These are phyloP conservation scores for Beta lomatogona DNA, from an alignment of 179 eudicot species.

Conservation along the genomic window DNA sequence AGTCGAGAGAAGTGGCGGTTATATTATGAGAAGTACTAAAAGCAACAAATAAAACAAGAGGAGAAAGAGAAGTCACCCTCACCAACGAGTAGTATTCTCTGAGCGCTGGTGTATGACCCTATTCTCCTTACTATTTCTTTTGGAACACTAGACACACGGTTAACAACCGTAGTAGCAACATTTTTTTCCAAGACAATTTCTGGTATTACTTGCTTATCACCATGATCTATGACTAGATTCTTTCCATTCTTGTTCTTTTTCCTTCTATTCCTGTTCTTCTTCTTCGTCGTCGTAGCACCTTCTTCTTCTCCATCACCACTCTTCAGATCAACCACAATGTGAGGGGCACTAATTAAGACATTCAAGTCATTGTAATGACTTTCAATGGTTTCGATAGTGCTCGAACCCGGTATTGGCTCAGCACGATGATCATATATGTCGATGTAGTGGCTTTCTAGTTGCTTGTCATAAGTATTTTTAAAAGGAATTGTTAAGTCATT, in stretches of 20 bases:
- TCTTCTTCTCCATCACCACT: neutral
- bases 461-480: neutral
- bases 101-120: conserved; percentile 31
- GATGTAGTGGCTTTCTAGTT: neutral
- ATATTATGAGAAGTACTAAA: conserved; percentile 38
- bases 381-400: neutral
- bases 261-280: too few relatives aligned
- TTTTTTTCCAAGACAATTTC: neutral
- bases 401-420: neutral
- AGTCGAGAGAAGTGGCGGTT: conserved; percentile 40
- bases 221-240: neutral
- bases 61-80: conserved; percentile 58
- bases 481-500: neutral
- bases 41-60: conserved; percentile 28
- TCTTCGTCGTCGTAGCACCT: neutral
- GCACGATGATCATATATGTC: neutral
- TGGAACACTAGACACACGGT: neutral
- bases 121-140: neutral
- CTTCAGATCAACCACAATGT: conserved; percentile 12
- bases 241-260: neutral
- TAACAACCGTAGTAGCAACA: neutral
- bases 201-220: neutral
- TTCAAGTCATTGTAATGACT: too few relatives aligned
- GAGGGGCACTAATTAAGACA: neutral
- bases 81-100: conserved; percentile 40